These are phyloP conservation scores for Excoecaria agallocha DNA, from an alignment of 345 rosid species.

Conservation along the genomic window DNA sequence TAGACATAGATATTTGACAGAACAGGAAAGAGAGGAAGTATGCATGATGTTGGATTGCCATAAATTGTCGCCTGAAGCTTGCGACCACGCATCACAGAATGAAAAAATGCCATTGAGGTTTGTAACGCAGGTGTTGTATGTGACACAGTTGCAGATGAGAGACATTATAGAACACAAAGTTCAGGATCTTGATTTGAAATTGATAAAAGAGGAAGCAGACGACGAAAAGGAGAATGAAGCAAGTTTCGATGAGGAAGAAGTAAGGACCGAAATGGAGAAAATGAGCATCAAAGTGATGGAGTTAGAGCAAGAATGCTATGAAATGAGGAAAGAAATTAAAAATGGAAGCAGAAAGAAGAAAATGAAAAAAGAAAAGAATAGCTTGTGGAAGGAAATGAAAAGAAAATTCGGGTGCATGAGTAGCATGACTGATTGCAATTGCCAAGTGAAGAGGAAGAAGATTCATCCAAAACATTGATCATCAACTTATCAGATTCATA, in stretches of 20 bases:
- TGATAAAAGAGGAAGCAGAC: constrained; percentile 19
- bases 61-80: constrained; percentile 63
- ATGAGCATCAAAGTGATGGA: constrained; percentile 66
- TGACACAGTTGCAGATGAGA: constrained; percentile 58
- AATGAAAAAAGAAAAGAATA: constrained; percentile 38
- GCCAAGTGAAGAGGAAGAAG: constrained; percentile 54
- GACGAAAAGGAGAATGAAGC: constrained; percentile 8
- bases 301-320: constrained; percentile 48
- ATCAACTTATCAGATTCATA: background rate
- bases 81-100: constrained; percentile 57
- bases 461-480: constrained; percentile 38
- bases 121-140: constrained; percentile 49
- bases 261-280: constrained; percentile 45
- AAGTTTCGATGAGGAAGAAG: constrained; percentile 32
- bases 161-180: constrained; percentile 42
- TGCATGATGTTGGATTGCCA: constrained; percentile 62
- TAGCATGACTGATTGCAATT: constrained; percentile 43
- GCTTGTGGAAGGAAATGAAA: constrained; percentile 76
- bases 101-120: constrained; percentile 65
- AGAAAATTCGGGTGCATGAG: constrained; percentile 78
- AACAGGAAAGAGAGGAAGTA: constrained; percentile 58
- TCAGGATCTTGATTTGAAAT: constrained; percentile 21
- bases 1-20: constrained; percentile 53
- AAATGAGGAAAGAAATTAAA: constrained; percentile 51
- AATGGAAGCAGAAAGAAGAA: constrained; percentile 23